These are phyloP conservation scores for Phytophthora ohioensis DNA, from an alignment of 352 stramenopile genomes.

Conservation along the genomic window DNA sequence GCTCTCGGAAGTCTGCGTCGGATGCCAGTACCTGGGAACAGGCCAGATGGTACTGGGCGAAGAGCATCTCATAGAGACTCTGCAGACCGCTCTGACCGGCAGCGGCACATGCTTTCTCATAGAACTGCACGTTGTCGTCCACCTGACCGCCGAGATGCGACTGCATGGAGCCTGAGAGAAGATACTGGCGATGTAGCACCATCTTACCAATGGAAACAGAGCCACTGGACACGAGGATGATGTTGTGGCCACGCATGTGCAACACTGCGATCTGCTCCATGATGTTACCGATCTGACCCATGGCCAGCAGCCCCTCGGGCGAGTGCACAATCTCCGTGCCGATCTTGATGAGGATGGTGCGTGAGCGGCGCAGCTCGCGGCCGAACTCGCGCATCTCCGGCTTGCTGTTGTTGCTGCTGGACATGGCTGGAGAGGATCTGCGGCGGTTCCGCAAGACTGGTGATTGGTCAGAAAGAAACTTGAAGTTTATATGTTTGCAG, in stretches of 20 bases:
- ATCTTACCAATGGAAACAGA: conserved; percentile 84
- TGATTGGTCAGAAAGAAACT: conserved; percentile 15
- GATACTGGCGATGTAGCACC: conserved; percentile 82
- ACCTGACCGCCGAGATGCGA: conserved; percentile 76
- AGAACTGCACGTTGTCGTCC: conserved; percentile 64
- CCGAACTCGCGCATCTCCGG: conserved; percentile 36
- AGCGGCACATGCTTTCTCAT: conserved; percentile 75
- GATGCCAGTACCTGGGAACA: conserved; percentile 86
- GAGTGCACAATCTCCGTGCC: conserved; percentile 89
- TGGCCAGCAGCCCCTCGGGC: conserved; percentile 73
- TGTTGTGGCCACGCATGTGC: conserved; percentile 84
- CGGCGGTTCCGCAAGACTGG: no score
- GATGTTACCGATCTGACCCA: conserved; percentile 89
- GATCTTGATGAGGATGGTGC: conserved; percentile 88
- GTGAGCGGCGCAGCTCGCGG: conserved; percentile 61
- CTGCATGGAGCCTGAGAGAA: conserved; percentile 88
- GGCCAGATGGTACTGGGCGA: conserved; percentile 84
- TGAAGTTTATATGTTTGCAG: conserved; percentile 15
- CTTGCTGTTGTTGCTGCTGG: conserved; percentile 1
- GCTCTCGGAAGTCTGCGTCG: conserved; percentile 80
- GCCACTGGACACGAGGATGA: conserved; percentile 87
- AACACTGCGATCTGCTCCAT: conserved; percentile 86
- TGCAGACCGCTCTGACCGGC: conserved; percentile 83
- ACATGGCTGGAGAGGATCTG: neutral
- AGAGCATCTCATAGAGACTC: conserved; percentile 89